Conservation (phyloP, 805 yeast species). For the Ogataea wickerhamii region DNA sequence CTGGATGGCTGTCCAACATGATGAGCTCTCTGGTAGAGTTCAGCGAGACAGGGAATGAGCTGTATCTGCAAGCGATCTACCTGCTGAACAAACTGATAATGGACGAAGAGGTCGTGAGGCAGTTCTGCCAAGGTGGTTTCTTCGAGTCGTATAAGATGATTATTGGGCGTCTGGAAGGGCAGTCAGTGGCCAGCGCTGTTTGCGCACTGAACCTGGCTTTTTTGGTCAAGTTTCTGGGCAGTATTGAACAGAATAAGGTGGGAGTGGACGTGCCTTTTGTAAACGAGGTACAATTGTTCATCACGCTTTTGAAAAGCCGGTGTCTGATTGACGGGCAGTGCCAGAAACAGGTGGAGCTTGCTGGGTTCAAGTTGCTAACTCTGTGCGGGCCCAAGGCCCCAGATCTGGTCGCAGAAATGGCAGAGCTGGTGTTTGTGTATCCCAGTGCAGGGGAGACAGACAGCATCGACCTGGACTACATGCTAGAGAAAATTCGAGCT, state of each 20-base stretch:
- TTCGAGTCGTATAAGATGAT: too few relatives aligned
- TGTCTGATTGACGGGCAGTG: not conserved
- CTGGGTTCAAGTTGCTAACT: not conserved
- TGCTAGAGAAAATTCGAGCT: not conserved
- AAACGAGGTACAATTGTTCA: not conserved
- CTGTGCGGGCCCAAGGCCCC: not conserved
- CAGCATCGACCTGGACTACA: not conserved
- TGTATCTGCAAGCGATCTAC: conserved; percentile 9
- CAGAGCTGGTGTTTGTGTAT: not conserved
- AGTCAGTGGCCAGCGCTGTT: too few relatives aligned
- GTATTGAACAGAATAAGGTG: not conserved
- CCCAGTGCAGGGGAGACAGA: not conserved
- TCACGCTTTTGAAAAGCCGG: not conserved
- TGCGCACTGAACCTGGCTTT: not conserved
- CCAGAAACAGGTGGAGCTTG: not conserved
- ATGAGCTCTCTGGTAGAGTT: conserved; percentile 1
- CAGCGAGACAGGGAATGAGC: not conserved
- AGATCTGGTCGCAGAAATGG: not conserved
- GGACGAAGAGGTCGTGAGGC: not conserved
- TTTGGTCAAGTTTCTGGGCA: not conserved
- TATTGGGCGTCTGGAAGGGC: too few relatives aligned
- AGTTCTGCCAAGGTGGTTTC: not conserved
- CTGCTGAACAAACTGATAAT: conserved; percentile 16
- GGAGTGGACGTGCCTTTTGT: not conserved
- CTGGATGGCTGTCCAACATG: conserved; percentile 6